Base-by-base conservation (phyloP, 441 rosid species). In the Viola pubescens region DNA sequence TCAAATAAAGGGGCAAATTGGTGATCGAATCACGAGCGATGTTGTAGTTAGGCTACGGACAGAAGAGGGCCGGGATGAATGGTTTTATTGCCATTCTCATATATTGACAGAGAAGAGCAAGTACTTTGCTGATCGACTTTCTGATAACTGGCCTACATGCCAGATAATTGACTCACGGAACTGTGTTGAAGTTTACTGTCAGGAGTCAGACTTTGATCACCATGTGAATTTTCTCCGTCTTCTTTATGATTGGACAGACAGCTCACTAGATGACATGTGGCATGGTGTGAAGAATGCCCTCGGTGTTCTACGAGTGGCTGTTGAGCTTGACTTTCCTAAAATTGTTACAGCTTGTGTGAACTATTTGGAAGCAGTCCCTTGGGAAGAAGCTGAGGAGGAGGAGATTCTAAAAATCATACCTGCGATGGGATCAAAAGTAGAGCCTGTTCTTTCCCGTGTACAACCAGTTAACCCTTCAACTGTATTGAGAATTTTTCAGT, bases 361-460 rank as follows among this genome's bases (percentile, higher is more conserved):
- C 60, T 94, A 89, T 79, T 68, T 88, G 78, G 98, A 89, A 81
- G 96, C 97, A 53, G 88, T 94, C 62, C 92, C 98, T 5, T 94
- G 98, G 98, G 97, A 89, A 75, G 96, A 88, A 73, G 75, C 77
- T 6, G 98, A 89, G 75, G 97, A 94, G 76, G 97, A 92, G 45
- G 96, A 86, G 67, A 94, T 89, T 72, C 61, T 94, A 50, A 68
- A 72, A 79, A 81, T 77, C 56, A 70, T 88, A 67, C 92, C 96
- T 0, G 67, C 64, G 10, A 67, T 89, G 70, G 98, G 97, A 67
- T 43, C 75, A 46, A 75, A 83, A 73, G 95, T 81, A 45, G 80
- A 82, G 54, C 80, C 82, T 7, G 68, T 86, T 79, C 91, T 94
- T 52, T 82, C 92, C 61, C 98, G 95, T 59, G 78, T 89, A 47